Base-by-base conservation (phyloP, 2,329 filamentous ascomycete species). In the Talaromyces sp. region DNA sequence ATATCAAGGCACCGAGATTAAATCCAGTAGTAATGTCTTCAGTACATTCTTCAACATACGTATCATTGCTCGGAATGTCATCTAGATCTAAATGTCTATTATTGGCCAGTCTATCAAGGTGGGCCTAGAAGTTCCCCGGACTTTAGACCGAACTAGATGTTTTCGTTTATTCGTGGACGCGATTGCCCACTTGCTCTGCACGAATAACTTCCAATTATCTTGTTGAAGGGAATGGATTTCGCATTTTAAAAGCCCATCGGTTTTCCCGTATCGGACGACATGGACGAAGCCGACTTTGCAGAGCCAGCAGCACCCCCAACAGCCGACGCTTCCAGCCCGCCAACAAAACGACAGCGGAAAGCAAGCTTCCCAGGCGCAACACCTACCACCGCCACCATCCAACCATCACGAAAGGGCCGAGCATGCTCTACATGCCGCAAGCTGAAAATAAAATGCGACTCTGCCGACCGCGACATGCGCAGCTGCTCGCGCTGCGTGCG, bases 361-460 rank as follows among this genome's bases (percentile, higher is more conserved):
- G 52, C 52, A n/a, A 33, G 14, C 18, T n/a, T 30, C 31, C 23
- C 52, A 16, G 52, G 34, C 8, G 12, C 52, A 54, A 27, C 34
- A 8, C 28, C 34, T 16, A 36, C 34, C 34, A 36, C 4, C 34
- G 16, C 34, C 34, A 36, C 4, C 34, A 36, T 36, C 16, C 34
- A 36, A 36, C 34, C 34, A 36, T 36, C 34, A 4, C 52, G 52
- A 16, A 54, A 54, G 12, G 52, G 52, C 9, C 31, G 52, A 18
- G 52, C 52, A 33, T 54, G 52, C 30, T 33, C 28, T 10, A 54
- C 14, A 30, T 54, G 52, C 23, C 52, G 52, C 28, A 54, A 54
- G 16, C 23, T 54, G 4, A 54, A 54, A 33, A 54, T 54, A n/a
- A 54, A 54, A 54, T 54, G 52, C 52, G 52, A 54, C 52, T 54